Evolutionary conservation across 2,329 filamentous ascomycete species (phyloP).

Genomic region (Colletotrichum higginsianum): DNA sequence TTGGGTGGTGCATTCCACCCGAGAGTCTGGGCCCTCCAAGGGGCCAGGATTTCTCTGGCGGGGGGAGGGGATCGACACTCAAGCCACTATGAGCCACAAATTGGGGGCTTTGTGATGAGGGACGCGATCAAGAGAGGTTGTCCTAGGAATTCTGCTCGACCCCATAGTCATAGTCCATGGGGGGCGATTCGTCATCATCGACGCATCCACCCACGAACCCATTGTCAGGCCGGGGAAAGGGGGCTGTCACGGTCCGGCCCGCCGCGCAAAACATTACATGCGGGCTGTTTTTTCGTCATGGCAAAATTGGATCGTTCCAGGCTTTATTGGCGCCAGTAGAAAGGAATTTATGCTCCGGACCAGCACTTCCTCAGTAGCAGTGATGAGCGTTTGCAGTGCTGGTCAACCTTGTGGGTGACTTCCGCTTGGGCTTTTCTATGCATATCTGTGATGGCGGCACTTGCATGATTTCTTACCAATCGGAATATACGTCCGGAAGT

Average conservation of each 20-base stretch:
- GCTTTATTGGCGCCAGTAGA: background rate
- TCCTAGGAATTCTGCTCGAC: too few species aligned
- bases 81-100: background rate
- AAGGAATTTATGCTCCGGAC: background rate
- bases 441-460: too few species aligned
- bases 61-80: too few species aligned
- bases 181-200: background rate
- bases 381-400: too few species aligned
- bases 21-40: background rate
- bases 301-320: background rate
- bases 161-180: background rate
- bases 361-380: too few species aligned
- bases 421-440: too few species aligned
- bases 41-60: too few species aligned
- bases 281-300: background rate
- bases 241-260: conserved; percentile 3
- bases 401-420: too few species aligned
- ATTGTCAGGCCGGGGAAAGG: background rate
- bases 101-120: too few species aligned
- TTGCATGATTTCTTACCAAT: too few species aligned
- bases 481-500: too few species aligned
- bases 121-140: background rate
- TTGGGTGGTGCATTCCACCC: background rate
- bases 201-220: background rate
- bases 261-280: background rate